Evolutionary conservation across 2,329 filamentous ascomycete species (phyloP), one percentile per base, ranked within the genome.

Genomic region (Aspergillus cejpii): DNA sequence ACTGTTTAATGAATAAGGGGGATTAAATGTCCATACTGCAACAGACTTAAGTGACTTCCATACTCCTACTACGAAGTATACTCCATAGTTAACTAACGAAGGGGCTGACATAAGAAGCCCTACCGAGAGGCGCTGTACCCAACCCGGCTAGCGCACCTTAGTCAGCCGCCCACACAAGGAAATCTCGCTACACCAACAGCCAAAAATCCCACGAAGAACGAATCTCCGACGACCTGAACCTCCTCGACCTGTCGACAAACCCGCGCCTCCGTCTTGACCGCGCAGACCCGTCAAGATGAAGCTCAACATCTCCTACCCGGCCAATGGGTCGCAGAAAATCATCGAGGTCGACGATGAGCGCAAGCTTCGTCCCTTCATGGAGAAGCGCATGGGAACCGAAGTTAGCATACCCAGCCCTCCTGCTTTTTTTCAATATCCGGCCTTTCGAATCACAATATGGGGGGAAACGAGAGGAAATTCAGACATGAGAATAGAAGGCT

Each of bases 311-410:
- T 83, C 79, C 68, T 94, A 90, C 84, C 92, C 92, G 78, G 88
- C 91, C 84, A 97, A 97, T 79, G 92, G 92, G 84, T 92, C 89
- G 71, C 92, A 98, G 77, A 98, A 98, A 83, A 82, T 98, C 73
- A 84, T 98, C 79, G 94, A 98, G 65, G 78, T 98, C 67, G 92
- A 98, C 71, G 94, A 98, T 86, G 94, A 98, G 78, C 89, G 90
- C 78, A 96, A 95, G 83, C 83, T 97, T 74, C 86, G 88, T 73
- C 81, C 92, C 78, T 97, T 97, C 84, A 90, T 95, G 85, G 92
- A 97, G 76, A 90, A 90, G 82, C 87, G 87, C 76, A 85, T 85
- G 83, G 71, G 81, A 80, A 62, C 67, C 57, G 72, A 74, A 69
- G 67, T 70, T 59, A 69, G 61, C 60, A 59, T 53, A 50, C 57